Percentiles rank a stretch among this genome's conserved stretches.
Evolutionary conservation across 2,329 filamentous ascomycete genomes (phyloP).

Genomic region (Fusarium cyanostomum): DNA sequence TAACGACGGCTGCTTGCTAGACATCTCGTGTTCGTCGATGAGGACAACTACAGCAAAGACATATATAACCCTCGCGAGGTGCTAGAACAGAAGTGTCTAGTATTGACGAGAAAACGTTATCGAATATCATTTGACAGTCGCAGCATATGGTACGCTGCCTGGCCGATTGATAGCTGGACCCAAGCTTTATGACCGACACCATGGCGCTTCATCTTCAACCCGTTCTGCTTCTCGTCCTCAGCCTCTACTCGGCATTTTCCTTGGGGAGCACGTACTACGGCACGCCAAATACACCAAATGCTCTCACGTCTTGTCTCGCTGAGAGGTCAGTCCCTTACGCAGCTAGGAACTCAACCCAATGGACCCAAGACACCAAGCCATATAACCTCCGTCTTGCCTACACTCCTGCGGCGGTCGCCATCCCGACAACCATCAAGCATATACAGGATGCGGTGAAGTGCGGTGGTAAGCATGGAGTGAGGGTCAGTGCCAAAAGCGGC

Average conservation of each 20-base stretch:
- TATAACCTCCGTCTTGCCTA: constrained; percentile 49
- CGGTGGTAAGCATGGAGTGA: constrained; percentile 52
- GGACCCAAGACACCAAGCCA: constrained; percentile 46
- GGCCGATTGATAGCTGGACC: neutral
- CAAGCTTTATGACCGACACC: neutral
- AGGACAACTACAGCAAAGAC: too few species aligned
- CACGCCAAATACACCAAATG: neutral
- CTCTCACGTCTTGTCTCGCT: constrained; percentile 41
- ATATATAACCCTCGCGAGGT: neutral
- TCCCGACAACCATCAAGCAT: constrained; percentile 49
- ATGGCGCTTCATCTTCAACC: neutral
- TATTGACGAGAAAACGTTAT: neutral
- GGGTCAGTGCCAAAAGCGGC: constrained; percentile 61
- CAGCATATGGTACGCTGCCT: neutral
- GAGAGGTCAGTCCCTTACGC: constrained; percentile 34
- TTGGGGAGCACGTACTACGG: neutral
- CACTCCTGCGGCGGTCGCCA: constrained; percentile 45
- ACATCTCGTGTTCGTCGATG: neutral
- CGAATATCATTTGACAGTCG: neutral
- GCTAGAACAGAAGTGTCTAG: neutral
- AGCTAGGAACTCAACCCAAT: constrained; percentile 36
- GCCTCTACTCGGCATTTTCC: neutral
- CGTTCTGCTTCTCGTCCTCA: constrained; percentile 8
- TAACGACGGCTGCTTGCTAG: neutral
- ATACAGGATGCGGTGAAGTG: constrained; percentile 58